These are phyloP conservation scores for Isatis tinctoria DNA, from an alignment of 345 rosid species.

Conservation along the genomic window DNA sequence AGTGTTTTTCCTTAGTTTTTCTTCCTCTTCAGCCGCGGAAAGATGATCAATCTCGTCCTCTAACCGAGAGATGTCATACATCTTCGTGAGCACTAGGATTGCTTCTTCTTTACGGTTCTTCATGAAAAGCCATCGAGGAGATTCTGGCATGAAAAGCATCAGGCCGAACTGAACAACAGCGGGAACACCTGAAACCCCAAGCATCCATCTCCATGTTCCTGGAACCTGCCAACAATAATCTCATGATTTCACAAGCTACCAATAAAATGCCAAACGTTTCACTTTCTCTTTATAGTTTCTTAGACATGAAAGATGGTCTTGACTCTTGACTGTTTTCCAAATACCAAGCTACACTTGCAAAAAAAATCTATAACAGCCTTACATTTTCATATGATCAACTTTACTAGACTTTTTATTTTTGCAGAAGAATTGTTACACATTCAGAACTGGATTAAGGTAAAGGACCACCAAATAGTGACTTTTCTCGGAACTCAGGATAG, in stretches of 20 bases:
- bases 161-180: constrained; percentile 74
- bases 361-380: background rate
- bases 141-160: constrained; percentile 90
- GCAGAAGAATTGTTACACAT: background rate
- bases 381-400: background rate
- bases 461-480: constrained; percentile 39
- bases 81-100: constrained; percentile 50
- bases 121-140: constrained; percentile 97
- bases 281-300: background rate
- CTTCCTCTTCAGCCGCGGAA: constrained; percentile 63
- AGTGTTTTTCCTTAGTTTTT: constrained; percentile 39
- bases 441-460: background rate
- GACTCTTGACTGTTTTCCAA: background rate
- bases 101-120: constrained; percentile 66
- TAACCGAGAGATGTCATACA: constrained; percentile 67
- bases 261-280: background rate
- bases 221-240: constrained; percentile 55
- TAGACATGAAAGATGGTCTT: background rate
- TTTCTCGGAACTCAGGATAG: constrained; percentile 35
- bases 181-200: constrained; percentile 88
- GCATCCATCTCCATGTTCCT: constrained; percentile 99
- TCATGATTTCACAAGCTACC: background rate
- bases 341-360: background rate
- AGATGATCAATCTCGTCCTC: constrained; percentile 85
- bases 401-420: background rate